These are phyloP conservation scores for Apiotrichum sp. DNA, from an alignment of 1,284 basidiomycete genomes.

Conservation along the genomic window DNA sequence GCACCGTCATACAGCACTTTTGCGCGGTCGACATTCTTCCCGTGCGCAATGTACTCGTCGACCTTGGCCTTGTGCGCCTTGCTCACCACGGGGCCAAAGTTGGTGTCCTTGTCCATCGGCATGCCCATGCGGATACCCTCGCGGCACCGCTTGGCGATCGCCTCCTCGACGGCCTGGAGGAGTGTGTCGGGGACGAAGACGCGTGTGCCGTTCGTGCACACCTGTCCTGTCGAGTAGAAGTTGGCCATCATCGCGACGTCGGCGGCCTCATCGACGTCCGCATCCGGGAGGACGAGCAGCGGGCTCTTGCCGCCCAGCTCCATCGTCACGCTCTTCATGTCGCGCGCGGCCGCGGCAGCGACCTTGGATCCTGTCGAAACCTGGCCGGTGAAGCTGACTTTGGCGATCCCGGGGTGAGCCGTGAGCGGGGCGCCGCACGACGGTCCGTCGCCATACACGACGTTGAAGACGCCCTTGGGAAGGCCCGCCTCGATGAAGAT, in stretches of 20 bases:
- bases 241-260: slow-evolving; percentile 18
- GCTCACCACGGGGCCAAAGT: slow-evolving; percentile 17
- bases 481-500: slow-evolving; percentile 16
- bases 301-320: slow-evolving; percentile 20
- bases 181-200: slow-evolving; percentile 15
- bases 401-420: slow-evolving; percentile 11
- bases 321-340: slow-evolving; percentile 19
- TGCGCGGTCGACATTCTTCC: slow-evolving; percentile 11
- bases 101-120: slow-evolving; percentile 13
- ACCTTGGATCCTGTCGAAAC: slow-evolving; percentile 14
- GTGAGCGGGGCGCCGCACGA: slow-evolving; percentile 12
- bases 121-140: slow-evolving; percentile 16
- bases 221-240: slow-evolving; percentile 15
- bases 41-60: slow-evolving; percentile 11
- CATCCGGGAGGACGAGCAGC: slow-evolving; percentile 14
- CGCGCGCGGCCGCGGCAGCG: slow-evolving; percentile 6
- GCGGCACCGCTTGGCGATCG: slow-evolving; percentile 9
- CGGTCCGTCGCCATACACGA: slow-evolving; percentile 15
- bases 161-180: slow-evolving; percentile 3
- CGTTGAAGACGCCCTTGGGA: slow-evolving; percentile 15
- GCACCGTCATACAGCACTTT: slow-evolving; percentile 16
- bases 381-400: slow-evolving; percentile 20
- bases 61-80: slow-evolving; percentile 11
- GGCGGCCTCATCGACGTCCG: slow-evolving; percentile 17
- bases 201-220: slow-evolving; percentile 19